Evolutionary conservation across 2,329 filamentous ascomycete genomes (phyloP), one percentile per base, ranked within the genome.

Genomic region (Colletotrichum tanaceti): DNA sequence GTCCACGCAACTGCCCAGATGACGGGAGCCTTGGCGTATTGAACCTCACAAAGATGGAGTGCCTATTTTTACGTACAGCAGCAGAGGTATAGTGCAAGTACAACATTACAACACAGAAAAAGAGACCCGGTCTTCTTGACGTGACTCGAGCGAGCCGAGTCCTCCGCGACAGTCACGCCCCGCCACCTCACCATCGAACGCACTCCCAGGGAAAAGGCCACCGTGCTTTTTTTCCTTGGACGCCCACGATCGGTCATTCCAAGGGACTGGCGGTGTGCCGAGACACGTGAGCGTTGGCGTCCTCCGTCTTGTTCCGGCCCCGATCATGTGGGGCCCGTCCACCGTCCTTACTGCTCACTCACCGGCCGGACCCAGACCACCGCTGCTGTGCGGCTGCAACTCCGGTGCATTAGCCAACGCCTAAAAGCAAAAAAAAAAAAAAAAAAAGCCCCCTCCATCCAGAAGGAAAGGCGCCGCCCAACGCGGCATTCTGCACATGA

Each of bases 221-320:
- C 66, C 49, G 38, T 50, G 41, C 3, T 32, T 16, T 38, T 16
- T 39, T n/a, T 28, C n/a, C n/a, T n/a, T 18, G 20, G 32, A 11
- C 10, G 35, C 22, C 54, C 55, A 10, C 43, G 62, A 68, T 68
- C 65, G 65, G 62, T 61, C 50, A 32, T 55, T 68, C 54, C 55
- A 60, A 50, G 5, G 43, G 66, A 70, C 58, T 70, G 39, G 67
- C 67, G 67, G 63, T 68, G 63, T 70, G 58, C 52, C 58, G 58
- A 62, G 64, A 59, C 67, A 70, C 58, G 58, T 70, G 67, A 68
- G 64, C 32, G 35, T 20, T 52, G 38, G 49, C 57, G 7, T 32
- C 28, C 28, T 32, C 28, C 7, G 28, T 66, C 54, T 63, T 63
- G 52, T 63, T 58, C 67, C 66, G 57, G 43, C 43, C 57, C 63